phyloP scores from a whole-genome alignment of 2,329 filamentous ascomycete genomes.

The Botrytis hyacinthi region DNA sequence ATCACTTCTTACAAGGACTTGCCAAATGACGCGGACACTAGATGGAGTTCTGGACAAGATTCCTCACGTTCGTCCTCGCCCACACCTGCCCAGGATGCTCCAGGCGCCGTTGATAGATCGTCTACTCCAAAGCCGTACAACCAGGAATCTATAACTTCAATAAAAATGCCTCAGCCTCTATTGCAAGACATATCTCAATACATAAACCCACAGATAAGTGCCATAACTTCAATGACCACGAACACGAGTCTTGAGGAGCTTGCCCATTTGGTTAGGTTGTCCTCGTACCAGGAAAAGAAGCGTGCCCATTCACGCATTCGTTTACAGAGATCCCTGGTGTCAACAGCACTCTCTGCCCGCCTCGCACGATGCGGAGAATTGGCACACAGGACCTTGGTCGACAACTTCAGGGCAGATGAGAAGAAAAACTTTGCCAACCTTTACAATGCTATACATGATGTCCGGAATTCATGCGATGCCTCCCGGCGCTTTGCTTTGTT shows the following conservation, averaged over 20 bases:
- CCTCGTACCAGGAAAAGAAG: conserved; percentile 80
- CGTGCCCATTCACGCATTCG: conserved; percentile 69
- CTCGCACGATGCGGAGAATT: conserved; percentile 73
- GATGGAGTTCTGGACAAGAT: conserved; percentile 36
- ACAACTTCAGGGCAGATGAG: conserved; percentile 75
- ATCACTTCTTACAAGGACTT: conserved; percentile 46
- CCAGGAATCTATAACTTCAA: conserved; percentile 27
- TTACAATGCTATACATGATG: conserved; percentile 76
- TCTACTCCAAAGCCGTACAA: conserved; percentile 23
- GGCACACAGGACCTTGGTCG: conserved; percentile 71
- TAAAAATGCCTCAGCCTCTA: conserved; percentile 46
- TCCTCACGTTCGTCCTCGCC: conserved; percentile 31
- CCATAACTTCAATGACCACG: conserved; percentile 54
- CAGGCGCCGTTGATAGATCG: conserved; percentile 35
- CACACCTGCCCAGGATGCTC: conserved; percentile 28
- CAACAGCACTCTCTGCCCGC: conserved; percentile 71
- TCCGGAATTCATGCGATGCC: conserved; percentile 73
- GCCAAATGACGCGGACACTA: conserved; percentile 47
- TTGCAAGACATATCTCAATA: conserved; percentile 66
- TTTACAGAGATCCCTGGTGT: conserved; percentile 71
- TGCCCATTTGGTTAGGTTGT: conserved; percentile 72
- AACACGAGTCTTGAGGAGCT: conserved; percentile 73
- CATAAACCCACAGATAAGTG: conserved; percentile 55
- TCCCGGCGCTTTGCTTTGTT: conserved; percentile 67
- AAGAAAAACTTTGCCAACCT: conserved; percentile 72